Evolutionary conservation across 2,329 filamentous ascomycete genomes (phyloP).

Genomic region (Aspergillus aculeatus): DNA sequence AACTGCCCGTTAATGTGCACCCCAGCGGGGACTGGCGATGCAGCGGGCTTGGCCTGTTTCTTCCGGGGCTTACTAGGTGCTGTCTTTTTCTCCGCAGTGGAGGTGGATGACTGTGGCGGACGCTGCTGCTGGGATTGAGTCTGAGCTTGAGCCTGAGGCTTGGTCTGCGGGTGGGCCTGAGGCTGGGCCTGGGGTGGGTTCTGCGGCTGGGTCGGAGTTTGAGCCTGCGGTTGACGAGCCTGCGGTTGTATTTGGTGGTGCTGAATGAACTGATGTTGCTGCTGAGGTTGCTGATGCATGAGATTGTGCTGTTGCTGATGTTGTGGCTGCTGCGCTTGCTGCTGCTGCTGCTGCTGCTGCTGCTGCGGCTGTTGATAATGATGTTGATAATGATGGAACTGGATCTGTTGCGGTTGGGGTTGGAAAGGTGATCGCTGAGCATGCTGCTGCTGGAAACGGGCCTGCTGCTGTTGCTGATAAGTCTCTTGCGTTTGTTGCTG

Average conservation of each 20-base stretch:
- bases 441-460: conserved; percentile 21
- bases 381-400: conserved; percentile 8
- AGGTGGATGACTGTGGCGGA: conserved; percentile 17
- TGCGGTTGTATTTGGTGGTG: conserved; percentile 19
- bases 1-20: conserved; percentile 16
- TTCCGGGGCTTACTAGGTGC: conserved; percentile 10
- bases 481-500: conserved; percentile 18
- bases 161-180: not conserved
- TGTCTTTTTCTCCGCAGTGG: conserved; percentile 14
- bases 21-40: conserved; percentile 6
- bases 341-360: not conserved
- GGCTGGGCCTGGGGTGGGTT: conserved; percentile 3
- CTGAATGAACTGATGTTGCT: conserved; percentile 19
- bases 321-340: conserved; percentile 4
- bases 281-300: conserved; percentile 18
- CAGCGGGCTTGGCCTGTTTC: conserved; percentile 12
- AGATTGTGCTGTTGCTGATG: conserved; percentile 14
- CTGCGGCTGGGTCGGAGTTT: not conserved
- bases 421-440: conserved; percentile 16
- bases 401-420: conserved; percentile 10
- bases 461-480: conserved; percentile 18
- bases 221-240: not conserved
- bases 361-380: conserved; percentile 10
- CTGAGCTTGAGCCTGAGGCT: not conserved
- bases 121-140: conserved; percentile 8